Evolutionary conservation across 805 yeast species (phyloP).

Genomic region (Nakazawaea ernobii): DNA sequence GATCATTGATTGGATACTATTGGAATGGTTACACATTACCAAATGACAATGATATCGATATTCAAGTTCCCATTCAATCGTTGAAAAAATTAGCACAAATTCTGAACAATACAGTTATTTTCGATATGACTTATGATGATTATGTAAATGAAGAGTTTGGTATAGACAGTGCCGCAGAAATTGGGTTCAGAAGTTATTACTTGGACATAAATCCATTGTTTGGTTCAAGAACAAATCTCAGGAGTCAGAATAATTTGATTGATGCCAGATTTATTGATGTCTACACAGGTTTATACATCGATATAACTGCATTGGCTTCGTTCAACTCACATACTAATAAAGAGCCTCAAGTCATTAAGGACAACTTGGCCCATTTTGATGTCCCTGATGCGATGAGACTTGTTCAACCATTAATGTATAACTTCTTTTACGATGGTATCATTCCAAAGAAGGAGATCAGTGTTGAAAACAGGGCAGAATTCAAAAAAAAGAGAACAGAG

Average conservation of each 20-base stretch:
- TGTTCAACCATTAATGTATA: background rate
- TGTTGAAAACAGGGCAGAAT: background rate
- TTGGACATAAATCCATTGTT: constrained; percentile 29
- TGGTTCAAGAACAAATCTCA: constrained; percentile 27
- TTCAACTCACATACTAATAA: background rate
- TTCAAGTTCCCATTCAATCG: constrained; percentile 32
- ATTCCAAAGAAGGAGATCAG: background rate
- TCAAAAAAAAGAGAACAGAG: too few relatives aligned
- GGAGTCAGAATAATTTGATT: constrained; percentile 31
- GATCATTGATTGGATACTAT: constrained; percentile 22
- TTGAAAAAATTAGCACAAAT: constrained; percentile 28
- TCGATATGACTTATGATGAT: constrained; percentile 22
- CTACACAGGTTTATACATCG: constrained; percentile 43
- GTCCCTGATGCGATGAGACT: background rate
- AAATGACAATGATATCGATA: constrained; percentile 39
- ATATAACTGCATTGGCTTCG: constrained; percentile 34
- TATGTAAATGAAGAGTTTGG: constrained; percentile 9
- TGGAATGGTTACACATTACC: constrained; percentile 38
- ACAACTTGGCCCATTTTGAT: background rate
- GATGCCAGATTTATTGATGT: constrained; percentile 42
- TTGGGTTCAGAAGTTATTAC: constrained; percentile 25
- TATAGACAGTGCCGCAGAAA: constrained; percentile 15
- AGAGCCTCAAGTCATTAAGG: background rate
- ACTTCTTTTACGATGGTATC: constrained; percentile 5
- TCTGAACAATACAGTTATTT: constrained; percentile 30